phyloP scores from a whole-genome alignment of 2,329 filamentous ascomycete genomes.

The Fusarium fujikuroi region DNA sequence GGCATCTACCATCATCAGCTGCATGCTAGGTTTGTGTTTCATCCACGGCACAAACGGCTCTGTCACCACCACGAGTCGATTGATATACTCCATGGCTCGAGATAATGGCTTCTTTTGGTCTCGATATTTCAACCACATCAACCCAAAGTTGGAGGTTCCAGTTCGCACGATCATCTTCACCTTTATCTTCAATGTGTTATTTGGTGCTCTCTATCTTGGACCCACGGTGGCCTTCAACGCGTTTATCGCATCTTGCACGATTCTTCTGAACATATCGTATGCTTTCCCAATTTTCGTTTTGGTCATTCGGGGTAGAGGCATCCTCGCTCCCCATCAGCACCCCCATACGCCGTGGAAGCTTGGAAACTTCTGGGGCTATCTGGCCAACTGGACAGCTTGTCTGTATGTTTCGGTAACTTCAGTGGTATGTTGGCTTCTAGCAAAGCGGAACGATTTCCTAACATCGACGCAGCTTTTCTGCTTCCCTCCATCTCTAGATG shows the following conservation, averaged over 20 bases:
- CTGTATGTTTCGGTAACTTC: neutral
- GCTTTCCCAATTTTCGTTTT: neutral
- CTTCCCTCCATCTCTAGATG: neutral
- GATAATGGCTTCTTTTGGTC: neutral
- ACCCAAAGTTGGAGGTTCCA: neutral
- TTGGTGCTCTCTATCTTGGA: neutral
- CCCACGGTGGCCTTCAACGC: neutral
- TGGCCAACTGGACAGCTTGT: neutral
- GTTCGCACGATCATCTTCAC: neutral
- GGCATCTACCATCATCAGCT: neutral
- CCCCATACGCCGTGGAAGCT: neutral
- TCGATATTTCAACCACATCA: neutral
- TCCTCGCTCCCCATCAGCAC: neutral
- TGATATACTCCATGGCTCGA: neutral
- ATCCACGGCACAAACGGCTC: neutral
- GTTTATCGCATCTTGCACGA: neutral
- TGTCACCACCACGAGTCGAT: neutral
- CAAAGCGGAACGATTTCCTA: rapidly evolving
- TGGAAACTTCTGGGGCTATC: neutral
- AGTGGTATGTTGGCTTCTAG: neutral
- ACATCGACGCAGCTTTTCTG: neutral
- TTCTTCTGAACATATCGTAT: neutral
- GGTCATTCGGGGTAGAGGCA: neutral
- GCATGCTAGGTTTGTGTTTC: neutral
- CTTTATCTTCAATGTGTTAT: neutral